Base-by-base conservation (phyloP, 495 filamentous ascomycete species). In the Penicillium egyptiacum region DNA sequence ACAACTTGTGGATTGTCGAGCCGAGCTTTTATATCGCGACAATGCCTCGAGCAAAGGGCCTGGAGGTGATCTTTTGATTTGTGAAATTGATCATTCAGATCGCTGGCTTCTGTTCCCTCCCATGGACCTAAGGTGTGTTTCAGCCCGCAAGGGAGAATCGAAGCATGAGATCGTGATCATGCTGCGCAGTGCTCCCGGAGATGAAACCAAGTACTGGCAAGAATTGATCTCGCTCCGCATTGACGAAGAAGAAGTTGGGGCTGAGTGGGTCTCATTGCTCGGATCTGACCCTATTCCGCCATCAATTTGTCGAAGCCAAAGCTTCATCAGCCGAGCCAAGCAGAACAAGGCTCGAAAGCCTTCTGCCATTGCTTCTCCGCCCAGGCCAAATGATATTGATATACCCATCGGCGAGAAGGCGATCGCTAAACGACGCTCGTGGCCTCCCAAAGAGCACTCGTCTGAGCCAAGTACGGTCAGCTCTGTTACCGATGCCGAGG, bases 21-120 rank as follows among this genome's bases (percentile, higher is more conserved):
- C 95, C n/a, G 95, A 98, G 66, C 64, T 98, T 6, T 79, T 97
- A 10, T 78, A 93, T 43, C 83, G 94, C 67, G 94, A 98, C 67
- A 89, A 89, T 41, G 72, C 83, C 7, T 64, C 79, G 19, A 83
- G 84, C 57, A 75, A 75, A 39, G 77, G 72, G 4, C 61, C 62
- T n/a, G 72, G 78, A 11, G 90, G 92, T 3, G 94, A 99, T 69
- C 70, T 99, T 45, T 81, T 99, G 17, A 86, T 99, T 53, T 93
- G 91, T 58, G 92, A 98, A 67, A 83, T 96, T 49, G 89, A 91
- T 44, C 80, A 80, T 57, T 79, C 80, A 14, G 80, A 86, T 23
- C 80, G 85, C n/a, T 97, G 91, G 88, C 76, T 99, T 25, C 82
- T 99, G 0, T 96, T 98, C 68, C 89, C 93, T 14, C 92, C 95